Percentiles rank a stretch among this genome's conserved stretches.
These are phyloP conservation scores for Bretschneidera sinensis DNA, from an alignment of 345 rosid genomes.

Conservation along the genomic window DNA sequence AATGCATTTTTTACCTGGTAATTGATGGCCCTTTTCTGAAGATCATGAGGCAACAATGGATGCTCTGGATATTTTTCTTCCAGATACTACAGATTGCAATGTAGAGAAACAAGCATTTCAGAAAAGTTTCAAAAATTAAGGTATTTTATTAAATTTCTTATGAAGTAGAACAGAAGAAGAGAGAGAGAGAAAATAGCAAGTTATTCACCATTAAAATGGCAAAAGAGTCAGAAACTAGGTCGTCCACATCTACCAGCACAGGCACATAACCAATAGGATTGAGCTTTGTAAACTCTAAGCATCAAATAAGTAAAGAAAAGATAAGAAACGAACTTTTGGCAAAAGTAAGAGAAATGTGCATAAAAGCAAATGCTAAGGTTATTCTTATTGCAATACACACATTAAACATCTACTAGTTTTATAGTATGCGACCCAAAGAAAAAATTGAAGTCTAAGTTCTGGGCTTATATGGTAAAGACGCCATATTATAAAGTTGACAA, in stretches of 20 bases:
- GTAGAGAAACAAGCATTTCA: neutral
- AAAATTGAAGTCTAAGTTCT: no score
- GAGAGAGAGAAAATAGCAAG: neutral
- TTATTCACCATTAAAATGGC: conserved; percentile 48
- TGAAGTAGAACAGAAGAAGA: neutral
- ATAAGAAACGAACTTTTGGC: neutral
- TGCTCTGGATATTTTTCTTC: conserved; percentile 80
- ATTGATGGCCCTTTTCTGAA: conserved; percentile 54
- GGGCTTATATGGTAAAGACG: no score
- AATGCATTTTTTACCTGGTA: conserved; percentile 43
- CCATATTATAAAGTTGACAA: no score
- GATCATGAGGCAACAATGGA: conserved; percentile 61
- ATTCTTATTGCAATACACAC: no score
- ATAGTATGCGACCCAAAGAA: no score
- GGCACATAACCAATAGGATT: conserved; percentile 86
- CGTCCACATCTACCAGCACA: conserved; percentile 65
- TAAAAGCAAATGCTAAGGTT: neutral
- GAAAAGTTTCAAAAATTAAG: neutral
- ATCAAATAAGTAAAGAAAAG: conserved; percentile 7
- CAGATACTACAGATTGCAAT: conserved; percentile 42
- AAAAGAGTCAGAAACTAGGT: conserved; percentile 62
- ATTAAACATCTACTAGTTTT: no score
- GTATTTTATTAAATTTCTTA: neutral
- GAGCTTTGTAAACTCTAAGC: conserved; percentile 58
- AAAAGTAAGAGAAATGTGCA: neutral